Base-by-base conservation (phyloP, 768 basidiomycete species). In the Sporobolomyces roseus region DNA sequence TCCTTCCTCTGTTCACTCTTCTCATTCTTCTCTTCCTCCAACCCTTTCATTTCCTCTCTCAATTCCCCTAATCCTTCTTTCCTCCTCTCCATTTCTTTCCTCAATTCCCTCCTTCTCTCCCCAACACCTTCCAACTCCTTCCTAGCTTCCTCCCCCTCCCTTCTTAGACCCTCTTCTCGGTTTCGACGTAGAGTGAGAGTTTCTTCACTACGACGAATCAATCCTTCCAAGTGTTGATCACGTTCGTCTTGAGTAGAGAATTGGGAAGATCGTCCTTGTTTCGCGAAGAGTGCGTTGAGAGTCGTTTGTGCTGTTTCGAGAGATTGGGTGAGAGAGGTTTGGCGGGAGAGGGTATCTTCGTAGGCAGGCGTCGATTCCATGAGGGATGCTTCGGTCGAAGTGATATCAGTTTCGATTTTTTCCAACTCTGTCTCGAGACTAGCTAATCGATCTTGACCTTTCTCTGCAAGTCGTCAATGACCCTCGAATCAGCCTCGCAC, bases 221-320 rank as follows among this genome's bases (percentile, higher is more conserved):
- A 90, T n/a, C 83, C 83, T n/a, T 80, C 82, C 49, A 99, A 83
- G 76, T 85, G 97, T 27, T 82, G 80, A 76, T 99, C 94, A 12
- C 96, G 86, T 75, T 93, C 91, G 0, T 83, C 82, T 75, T 87
- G 87, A 19, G 89, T 90, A 27, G 86, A 81, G 81, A 96, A 99
- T 74, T 88, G 89, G 58, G 86, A 85, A 45, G 88, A 82, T 27
- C 96, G 88, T 3, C 93, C 93, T 77, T 91, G 92, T 77, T 98
- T 98, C 3, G 89, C 87, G 76, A 88, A 92, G 2, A 99, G 81
- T 0, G 88, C 84, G 1, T 84, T 82, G 4, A 97, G 80, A 52
- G 82, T 84, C 2, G 89, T 87, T 58, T 84, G 85, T 0, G 86
- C 86, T 46, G 87, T 85, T 68, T 93, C 91, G 71, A 96, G 79